These are phyloP conservation scores for Leishmania tarentolae DNA, from an alignment of 208 protist genomes.

Conservation along the genomic window DNA sequence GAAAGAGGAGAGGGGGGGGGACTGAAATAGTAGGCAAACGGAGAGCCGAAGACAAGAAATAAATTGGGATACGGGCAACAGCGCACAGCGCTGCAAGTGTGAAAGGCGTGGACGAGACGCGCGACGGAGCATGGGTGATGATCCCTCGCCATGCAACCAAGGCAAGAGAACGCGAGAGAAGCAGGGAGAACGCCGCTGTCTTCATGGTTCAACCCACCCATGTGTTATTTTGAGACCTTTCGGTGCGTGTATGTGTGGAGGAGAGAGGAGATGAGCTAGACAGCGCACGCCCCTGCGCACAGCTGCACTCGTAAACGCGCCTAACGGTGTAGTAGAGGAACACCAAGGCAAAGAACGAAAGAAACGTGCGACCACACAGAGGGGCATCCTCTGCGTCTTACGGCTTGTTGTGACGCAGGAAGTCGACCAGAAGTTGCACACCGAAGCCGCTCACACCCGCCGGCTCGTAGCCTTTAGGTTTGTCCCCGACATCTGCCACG, in stretches of 20 bases:
- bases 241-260: background rate
- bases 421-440: constrained; percentile 83
- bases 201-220: background rate
- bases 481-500: constrained; percentile 60
- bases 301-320: background rate
- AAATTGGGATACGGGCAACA: background rate
- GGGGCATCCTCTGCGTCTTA: background rate
- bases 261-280: background rate
- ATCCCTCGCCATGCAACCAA: background rate
- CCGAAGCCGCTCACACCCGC: constrained; percentile 82
- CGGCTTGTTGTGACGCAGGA: constrained; percentile 43
- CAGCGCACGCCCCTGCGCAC: background rate
- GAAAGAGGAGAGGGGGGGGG: background rate
- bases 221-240: background rate
- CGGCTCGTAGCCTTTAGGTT: constrained; percentile 64
- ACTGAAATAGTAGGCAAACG: background rate
- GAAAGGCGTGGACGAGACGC: background rate
- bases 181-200: background rate
- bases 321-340: background rate
- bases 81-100: background rate
- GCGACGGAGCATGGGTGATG: background rate
- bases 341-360: background rate
- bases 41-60: background rate
- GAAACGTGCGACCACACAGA: background rate
- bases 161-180: background rate